phyloP scores from a whole-genome alignment of 2,329 filamentous ascomycete species.

The Myriangium duriaei region DNA sequence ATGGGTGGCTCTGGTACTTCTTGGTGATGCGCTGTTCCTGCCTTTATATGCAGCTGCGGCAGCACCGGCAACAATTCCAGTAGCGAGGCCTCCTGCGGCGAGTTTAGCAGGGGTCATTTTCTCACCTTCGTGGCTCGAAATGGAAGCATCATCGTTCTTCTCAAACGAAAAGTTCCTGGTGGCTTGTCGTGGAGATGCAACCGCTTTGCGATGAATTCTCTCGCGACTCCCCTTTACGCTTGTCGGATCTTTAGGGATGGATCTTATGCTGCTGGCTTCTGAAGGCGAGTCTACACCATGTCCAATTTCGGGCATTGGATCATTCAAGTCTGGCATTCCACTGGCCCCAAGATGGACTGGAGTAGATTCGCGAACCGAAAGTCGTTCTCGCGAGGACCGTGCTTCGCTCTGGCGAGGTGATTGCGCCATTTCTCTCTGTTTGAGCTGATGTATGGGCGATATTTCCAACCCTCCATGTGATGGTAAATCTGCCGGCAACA shows the following conservation, averaged over 20 bases:
- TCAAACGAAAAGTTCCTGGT: conserved; percentile 4
- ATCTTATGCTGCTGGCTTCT: conserved; percentile 48
- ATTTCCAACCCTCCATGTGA: too few species aligned
- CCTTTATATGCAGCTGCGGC: not conserved
- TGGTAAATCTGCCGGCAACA: too few species aligned
- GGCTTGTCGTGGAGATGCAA: not conserved
- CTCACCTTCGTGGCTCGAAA: conserved; percentile 7
- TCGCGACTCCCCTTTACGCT: conserved; percentile 5
- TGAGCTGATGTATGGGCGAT: too few species aligned
- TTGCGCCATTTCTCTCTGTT: too few species aligned
- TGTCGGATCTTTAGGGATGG: conserved; percentile 46
- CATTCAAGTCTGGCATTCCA: conserved; percentile 53
- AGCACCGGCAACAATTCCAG: conserved; percentile 10
- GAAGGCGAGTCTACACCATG: conserved; percentile 45
- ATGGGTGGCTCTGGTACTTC: not conserved
- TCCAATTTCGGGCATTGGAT: conserved; percentile 68
- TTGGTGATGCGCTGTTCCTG: conserved; percentile 1
- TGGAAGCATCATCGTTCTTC: conserved; percentile 4
- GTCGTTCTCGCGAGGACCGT: conserved; percentile 14
- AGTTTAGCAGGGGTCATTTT: conserved; percentile 24
- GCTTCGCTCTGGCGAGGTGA: conserved; percentile 41
- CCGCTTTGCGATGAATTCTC: not conserved
- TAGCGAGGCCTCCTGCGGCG: conserved; percentile 29
- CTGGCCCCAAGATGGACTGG: conserved; percentile 52
- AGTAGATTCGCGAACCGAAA: conserved; percentile 22